A percentile compares a stretch with the other conserved stretches of the same genome.
Evolutionary conservation across 306 rosid genomes (phyloP).

Genomic region (Mimosa pudica): DNA sequence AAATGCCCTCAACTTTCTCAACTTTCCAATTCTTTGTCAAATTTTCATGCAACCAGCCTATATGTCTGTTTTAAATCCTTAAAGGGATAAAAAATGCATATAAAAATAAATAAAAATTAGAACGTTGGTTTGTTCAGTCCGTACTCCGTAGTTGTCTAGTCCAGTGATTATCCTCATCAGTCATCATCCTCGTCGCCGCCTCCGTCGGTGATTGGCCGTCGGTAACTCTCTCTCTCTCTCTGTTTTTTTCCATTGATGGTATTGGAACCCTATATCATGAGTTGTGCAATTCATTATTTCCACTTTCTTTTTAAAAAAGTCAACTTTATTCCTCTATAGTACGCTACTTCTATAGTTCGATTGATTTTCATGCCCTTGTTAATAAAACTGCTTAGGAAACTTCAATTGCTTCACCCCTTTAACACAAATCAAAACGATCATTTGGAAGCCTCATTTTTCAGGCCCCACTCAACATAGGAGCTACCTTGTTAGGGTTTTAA

Average conservation of each 20-base stretch:
- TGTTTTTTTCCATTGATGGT: background rate
- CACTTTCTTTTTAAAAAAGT: no score
- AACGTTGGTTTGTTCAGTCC: background rate
- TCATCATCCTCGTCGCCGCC: background rate
- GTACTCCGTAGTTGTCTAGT: background rate
- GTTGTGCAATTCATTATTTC: constrained; percentile 13
- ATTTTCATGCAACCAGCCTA: no score
- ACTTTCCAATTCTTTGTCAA: no score
- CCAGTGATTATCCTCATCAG: background rate
- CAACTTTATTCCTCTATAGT: background rate
- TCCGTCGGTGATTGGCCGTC: background rate
- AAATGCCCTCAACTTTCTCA: no score
- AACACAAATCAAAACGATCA: background rate
- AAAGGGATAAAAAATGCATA: no score
- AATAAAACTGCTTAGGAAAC: constrained; percentile 2
- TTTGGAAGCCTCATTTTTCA: background rate
- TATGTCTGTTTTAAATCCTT: no score
- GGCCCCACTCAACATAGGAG: background rate
- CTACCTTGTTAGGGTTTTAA: background rate
- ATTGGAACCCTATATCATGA: constrained; percentile 13
- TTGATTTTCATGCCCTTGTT: constrained; percentile 23
- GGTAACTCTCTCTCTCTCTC: background rate
- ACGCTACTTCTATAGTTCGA: constrained; percentile 8
- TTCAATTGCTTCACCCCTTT: background rate
- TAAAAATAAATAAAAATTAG: no score